Evolutionary conservation across 805 yeast species (phyloP).

Genomic region (Pichia insulana): DNA sequence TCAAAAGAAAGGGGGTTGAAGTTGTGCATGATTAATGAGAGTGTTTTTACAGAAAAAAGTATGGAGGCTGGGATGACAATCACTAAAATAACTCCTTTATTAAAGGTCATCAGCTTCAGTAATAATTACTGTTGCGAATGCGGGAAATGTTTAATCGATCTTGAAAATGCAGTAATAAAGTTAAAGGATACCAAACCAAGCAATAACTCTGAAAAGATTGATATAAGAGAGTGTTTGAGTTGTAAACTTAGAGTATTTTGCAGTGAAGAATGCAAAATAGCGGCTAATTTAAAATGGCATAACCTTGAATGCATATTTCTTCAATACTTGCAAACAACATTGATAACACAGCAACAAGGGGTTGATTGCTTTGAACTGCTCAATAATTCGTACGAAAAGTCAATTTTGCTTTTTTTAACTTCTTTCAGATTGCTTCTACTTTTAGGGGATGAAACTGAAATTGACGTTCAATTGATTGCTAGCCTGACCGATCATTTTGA

Average conservation of each 20-base stretch:
- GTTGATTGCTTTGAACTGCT: background rate
- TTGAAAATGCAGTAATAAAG: background rate
- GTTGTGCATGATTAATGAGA: background rate
- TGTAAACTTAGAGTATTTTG: constrained; percentile 5
- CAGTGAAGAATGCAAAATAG: constrained; percentile 3
- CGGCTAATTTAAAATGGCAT: constrained; percentile 6
- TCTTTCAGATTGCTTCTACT: constrained; percentile 5
- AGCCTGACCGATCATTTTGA: constrained; percentile 19
- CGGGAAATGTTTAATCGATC: constrained; percentile 1
- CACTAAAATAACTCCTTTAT: constrained; percentile 7
- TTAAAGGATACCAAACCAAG: background rate
- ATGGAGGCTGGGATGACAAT: constrained; percentile 2
- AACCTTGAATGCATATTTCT: constrained; percentile 9
- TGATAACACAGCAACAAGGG: background rate
- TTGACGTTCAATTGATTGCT: background rate
- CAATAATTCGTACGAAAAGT: background rate
- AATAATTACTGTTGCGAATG: constrained; percentile 9
- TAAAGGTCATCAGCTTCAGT: constrained; percentile 5
- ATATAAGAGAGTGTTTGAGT: background rate
- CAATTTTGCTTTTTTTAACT: constrained; percentile 1
- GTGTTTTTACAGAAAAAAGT: background rate
- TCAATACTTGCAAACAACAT: background rate
- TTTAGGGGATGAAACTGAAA: background rate
- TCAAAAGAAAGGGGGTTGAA: constrained; percentile 7
- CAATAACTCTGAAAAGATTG: no score